Conservation (phyloP, 2,329 filamentous ascomycete species). For the Pseudovirgaria hyperparasitica region DNA sequence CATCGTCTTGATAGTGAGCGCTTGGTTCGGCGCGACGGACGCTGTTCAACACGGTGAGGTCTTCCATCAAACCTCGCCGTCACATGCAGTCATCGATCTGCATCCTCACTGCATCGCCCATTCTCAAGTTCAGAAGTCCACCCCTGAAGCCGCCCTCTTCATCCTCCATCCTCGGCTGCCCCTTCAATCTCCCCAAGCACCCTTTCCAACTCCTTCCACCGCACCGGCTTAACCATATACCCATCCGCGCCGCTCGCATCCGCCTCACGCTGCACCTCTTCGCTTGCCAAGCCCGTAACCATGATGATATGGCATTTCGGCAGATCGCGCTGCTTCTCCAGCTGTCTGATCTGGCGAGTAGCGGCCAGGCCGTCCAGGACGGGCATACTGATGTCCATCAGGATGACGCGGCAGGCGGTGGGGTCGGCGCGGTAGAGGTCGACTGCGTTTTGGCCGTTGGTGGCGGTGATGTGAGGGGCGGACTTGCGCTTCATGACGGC, state of each 20-base stretch:
- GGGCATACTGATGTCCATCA: constrained; percentile 45
- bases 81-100: too few relatives aligned
- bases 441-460: constrained; percentile 24
- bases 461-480: constrained; percentile 19
- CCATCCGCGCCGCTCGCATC: constrained; percentile 41
- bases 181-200: constrained; percentile 22
- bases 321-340: constrained; percentile 31
- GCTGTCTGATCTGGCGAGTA: constrained; percentile 35
- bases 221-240: constrained; percentile 42
- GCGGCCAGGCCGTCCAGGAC: constrained; percentile 40
- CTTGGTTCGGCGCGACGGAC: too few relatives aligned
- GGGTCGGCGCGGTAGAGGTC: constrained; percentile 13
- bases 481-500: constrained; percentile 23
- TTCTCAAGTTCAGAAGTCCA: too few relatives aligned
- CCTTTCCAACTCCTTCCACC: constrained; percentile 30
- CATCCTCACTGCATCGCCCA: too few relatives aligned
- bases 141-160: too few relatives aligned
- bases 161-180: constrained; percentile 8
- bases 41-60: too few relatives aligned
- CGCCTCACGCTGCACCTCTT: constrained; percentile 36
- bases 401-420: constrained; percentile 15
- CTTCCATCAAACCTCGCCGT: too few relatives aligned
- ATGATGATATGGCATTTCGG: constrained; percentile 37
- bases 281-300: constrained; percentile 39
- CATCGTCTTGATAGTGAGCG: too few relatives aligned